Base-by-base conservation (phyloP, 208 protist species). In the Phytomonas sp. region DNA sequence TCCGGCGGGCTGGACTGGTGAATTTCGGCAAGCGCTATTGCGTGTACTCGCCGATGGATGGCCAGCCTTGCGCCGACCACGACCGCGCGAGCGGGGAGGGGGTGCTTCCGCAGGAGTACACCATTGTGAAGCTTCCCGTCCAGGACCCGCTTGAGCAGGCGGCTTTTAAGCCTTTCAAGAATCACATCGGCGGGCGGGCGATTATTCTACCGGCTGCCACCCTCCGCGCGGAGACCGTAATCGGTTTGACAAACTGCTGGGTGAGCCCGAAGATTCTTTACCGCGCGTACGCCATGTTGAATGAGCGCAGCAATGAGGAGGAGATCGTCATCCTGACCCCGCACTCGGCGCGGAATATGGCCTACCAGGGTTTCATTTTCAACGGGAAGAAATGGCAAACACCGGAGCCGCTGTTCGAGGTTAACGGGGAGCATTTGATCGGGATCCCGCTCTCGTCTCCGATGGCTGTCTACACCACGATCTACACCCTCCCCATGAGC, bases 211-310 rank as follows among this genome's bases (percentile, higher is more conserved):
- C 97, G 8, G 93, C 97, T 32, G 99, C 98, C 11, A 99, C 99
- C n/a, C 91, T 99, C 3, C 88, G 99, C 33, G 97, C 99, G 31
- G 99, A 99, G 86, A 99, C 99, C 33, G 99, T 99, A 91, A 94
- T 94, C 77, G 93, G 92, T 14, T 98, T 99, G 83, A 99, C 99
- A 56, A 99, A 99, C 84, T 99, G 97, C 88, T 99, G 98, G 98
- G 83, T 99, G 19, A 86, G 95, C 29, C 98, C 98, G 42, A 89
- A 90, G 45, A 92, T 98, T 37, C 77, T 85, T 29, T 99, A 99
- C 90, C 93, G 91, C 63, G 97, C 92, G 16, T 99, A 97, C 76
- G 73, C 89, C 37, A 84, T 98, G 60, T 65, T 78, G 29, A 95
- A 95, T 73, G 61, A 23, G 6, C 77, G 71, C 31, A 62, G 30